Base-by-base conservation (phyloP, 139 green algal genomes). In the Coelastrella sp. region DNA sequence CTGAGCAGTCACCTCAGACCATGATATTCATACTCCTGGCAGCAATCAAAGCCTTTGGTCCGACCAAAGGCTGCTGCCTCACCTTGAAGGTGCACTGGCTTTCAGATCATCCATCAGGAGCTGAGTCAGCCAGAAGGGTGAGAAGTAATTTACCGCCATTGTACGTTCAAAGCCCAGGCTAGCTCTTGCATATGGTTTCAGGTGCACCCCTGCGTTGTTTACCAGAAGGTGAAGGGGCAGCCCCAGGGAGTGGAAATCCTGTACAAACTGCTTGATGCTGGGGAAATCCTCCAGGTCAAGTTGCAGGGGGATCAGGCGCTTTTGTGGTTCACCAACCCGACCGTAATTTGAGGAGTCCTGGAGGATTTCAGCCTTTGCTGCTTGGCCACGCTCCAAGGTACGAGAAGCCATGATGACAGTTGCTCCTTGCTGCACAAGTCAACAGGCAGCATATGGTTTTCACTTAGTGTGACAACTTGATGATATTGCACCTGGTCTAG, bases 161-260 rank as follows among this genome's bases (percentile, higher is more conserved):
- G 85, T 89, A 9, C 85, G 63, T 70, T 89, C 85, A 89, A 89
- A 89, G 66, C 84, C 84, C 68, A 76, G 24, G 68, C 68, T 76
- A 25, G 68, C 68, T 19, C 68, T 35, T 24, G 68, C 68, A 76
- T 76, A 76, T 76, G 68, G 63, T 65, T 88, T 88, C 61, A 88
- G 65, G 24, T 88, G 82, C 25, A 79, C 65, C 15, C 82, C 65
- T 49, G 85, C 85, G n/a, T 89, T 89, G 72, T 89, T 89, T 1
- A 89, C 85, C 49, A 89, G 72, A 56, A 89, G 22, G n/a, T 89
- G 85, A 70, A 89, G 72, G 6, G 85, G 85, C 70, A 89, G 85
- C 20, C 85, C 72, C 17, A 63, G 58, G 0, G 35, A 61, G 22
- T 82, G 70, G 22, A 89, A 89, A 6, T 79, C 68, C 7, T 78